These are phyloP conservation scores for Nyssa sinensis DNA, from an alignment of 148 eudicot species.

Conservation along the genomic window DNA sequence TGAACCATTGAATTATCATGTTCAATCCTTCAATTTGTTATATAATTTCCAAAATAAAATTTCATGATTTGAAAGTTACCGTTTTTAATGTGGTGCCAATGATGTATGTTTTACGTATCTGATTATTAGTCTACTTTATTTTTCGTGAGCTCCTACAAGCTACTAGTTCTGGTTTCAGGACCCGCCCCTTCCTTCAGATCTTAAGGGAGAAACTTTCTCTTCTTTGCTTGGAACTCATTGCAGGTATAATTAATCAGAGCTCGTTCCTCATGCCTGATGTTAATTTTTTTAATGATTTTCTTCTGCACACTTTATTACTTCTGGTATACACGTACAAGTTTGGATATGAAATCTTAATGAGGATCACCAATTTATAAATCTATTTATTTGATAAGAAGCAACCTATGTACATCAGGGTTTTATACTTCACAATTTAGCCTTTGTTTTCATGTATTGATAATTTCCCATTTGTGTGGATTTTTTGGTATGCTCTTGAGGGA, in stretches of 20 bases:
- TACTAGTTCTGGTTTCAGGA: conserved; percentile 40
- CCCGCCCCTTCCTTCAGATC: conserved; percentile 80
- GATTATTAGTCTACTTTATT: background rate
- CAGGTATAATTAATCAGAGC: conserved; percentile 45
- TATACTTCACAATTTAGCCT: background rate
- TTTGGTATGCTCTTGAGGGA: background rate
- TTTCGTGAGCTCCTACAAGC: background rate
- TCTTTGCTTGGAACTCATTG: conserved; percentile 86
- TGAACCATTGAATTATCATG: background rate
- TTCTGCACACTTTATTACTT: background rate
- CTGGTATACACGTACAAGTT: background rate
- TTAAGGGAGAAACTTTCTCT: conserved; percentile 67
- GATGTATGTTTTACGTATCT: no score
- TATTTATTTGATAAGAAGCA: background rate
- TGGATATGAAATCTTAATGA: background rate
- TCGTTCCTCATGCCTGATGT: conserved; percentile 6
- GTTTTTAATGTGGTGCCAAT: no score
- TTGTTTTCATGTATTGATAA: background rate
- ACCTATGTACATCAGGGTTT: background rate
- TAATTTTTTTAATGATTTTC: background rate
- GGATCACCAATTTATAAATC: background rate
- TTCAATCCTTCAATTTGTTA: background rate
- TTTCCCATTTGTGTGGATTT: background rate
- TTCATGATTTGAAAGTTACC: no score
- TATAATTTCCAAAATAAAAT: background rate